A percentile compares a stretch with the other conserved stretches of the same genome.
phyloP scores from a whole-genome alignment of 2,329 filamentous ascomycete genomes.

The Venturia carpophila region DNA sequence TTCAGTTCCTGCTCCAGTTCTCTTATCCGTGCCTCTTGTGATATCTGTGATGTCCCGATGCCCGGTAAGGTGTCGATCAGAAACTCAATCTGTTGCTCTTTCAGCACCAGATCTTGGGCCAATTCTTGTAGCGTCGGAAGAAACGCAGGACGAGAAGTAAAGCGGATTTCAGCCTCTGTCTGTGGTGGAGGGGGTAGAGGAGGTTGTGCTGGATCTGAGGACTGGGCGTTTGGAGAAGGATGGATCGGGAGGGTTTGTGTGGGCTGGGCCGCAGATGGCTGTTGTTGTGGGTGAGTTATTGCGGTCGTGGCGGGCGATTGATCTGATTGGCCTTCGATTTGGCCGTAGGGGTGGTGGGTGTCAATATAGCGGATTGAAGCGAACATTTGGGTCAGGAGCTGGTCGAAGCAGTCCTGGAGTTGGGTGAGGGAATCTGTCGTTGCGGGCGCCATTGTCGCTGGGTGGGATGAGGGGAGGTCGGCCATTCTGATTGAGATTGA shows the following conservation, averaged over 20 bases:
- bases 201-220: slow-evolving; percentile 1
- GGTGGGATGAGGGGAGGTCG: neutral
- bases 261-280: slow-evolving; percentile 21
- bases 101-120: slow-evolving; percentile 66
- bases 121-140: slow-evolving; percentile 57
- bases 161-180: slow-evolving; percentile 17
- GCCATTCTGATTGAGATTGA: neutral
- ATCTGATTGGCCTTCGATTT: slow-evolving; percentile 25
- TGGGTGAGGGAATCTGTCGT: slow-evolving; percentile 76
- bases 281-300: slow-evolving; percentile 19
- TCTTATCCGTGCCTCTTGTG: slow-evolving; percentile 57
- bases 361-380: slow-evolving; percentile 38
- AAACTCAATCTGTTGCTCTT: slow-evolving; percentile 75
- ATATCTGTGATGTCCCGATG: slow-evolving; percentile 66
- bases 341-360: slow-evolving; percentile 32
- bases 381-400: slow-evolving; percentile 44
- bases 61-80: slow-evolving; percentile 69
- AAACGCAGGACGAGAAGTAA: neutral
- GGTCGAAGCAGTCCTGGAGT: slow-evolving; percentile 75
- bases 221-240: neutral
- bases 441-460: slow-evolving; percentile 17
- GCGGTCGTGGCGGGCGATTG: slow-evolving; percentile 19
- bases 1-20: slow-evolving; percentile 38
- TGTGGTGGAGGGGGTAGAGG: slow-evolving; percentile 17
- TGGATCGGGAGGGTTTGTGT: slow-evolving; percentile 15